Percentiles rank a stretch among this genome's conserved stretches.
Evolutionary conservation across 169 alveolate genomes (phyloP).

Genomic region (Cystoisospora suis): DNA sequence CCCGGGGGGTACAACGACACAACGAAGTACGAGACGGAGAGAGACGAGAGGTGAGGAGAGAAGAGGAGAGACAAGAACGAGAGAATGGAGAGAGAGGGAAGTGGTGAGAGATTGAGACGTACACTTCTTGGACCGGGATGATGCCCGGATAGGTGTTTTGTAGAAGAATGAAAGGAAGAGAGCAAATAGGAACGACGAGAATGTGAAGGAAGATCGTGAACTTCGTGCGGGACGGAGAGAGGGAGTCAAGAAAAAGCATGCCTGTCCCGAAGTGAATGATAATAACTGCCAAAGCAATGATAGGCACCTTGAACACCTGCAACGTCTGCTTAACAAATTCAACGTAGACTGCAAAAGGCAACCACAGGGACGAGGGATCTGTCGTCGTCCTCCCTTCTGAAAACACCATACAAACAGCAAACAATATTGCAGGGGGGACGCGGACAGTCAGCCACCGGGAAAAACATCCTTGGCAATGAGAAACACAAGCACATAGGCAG

Average conservation of each 20-base stretch:
- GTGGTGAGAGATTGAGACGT: neutral
- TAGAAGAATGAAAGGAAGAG: slow-evolving; percentile 39
- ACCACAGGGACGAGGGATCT: neutral
- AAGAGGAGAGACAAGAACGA: no score
- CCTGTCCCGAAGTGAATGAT: slow-evolving; percentile 48
- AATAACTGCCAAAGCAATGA: slow-evolving; percentile 29
- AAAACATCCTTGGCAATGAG: neutral
- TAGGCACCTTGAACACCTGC: slow-evolving; percentile 51
- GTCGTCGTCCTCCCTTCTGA: neutral
- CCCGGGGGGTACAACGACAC: no score
- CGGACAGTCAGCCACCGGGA: neutral
- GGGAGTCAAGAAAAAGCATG: slow-evolving; percentile 43
- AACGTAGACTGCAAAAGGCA: slow-evolving; percentile 38
- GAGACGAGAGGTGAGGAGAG: no score
- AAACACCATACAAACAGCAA: neutral
- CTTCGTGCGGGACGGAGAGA: slow-evolving; percentile 48
- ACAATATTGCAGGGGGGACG: neutral
- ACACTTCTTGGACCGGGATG: slow-evolving; percentile 50
- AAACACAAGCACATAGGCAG: neutral
- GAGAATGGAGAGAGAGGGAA: slow-evolving; percentile 11
- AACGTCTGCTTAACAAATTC: slow-evolving; percentile 20
- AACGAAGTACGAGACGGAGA: no score
- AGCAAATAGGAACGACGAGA: slow-evolving; percentile 48
- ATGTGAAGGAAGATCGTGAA: slow-evolving; percentile 28
- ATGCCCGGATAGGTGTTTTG: slow-evolving; percentile 22